These are phyloP conservation scores for Ophiosphaerella narmari DNA, from an alignment of 2,329 filamentous ascomycete genomes.

Conservation along the genomic window DNA sequence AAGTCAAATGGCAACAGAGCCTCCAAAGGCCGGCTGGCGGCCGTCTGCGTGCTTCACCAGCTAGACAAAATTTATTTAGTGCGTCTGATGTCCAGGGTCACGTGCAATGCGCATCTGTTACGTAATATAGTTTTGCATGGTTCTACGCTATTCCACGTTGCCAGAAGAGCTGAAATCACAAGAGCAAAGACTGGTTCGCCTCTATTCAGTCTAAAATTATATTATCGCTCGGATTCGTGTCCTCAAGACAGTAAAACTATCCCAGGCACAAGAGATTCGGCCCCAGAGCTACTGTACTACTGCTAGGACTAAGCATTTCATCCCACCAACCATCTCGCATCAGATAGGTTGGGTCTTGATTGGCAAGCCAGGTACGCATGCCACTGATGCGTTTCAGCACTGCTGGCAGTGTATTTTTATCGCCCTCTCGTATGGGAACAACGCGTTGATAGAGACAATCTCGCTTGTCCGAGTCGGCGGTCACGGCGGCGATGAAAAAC, in stretches of 20 bases:
- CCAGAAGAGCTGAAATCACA: too few relatives aligned
- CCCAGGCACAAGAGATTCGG: constrained; percentile 21
- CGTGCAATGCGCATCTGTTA: too few relatives aligned
- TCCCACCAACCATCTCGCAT: constrained; percentile 40
- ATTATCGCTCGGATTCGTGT: too few relatives aligned
- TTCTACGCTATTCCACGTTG: too few relatives aligned
- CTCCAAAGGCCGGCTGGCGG: too few relatives aligned
- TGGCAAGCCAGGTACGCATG: constrained; percentile 36
- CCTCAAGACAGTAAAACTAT: not conserved
- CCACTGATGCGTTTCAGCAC: constrained; percentile 38
- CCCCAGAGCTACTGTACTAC: constrained; percentile 26
- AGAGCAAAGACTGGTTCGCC: too few relatives aligned
- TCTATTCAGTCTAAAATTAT: too few relatives aligned
- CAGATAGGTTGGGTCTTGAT: constrained; percentile 27
- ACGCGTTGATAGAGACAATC: constrained; percentile 38
- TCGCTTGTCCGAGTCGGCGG: constrained; percentile 37
- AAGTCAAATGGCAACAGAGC: too few relatives aligned
- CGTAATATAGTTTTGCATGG: too few relatives aligned
- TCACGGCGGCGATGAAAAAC: constrained; percentile 39
- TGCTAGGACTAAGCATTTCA: constrained; percentile 37
- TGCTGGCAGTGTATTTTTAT: constrained; percentile 37
- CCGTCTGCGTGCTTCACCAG: too few relatives aligned
- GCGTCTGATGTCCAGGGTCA: too few relatives aligned
- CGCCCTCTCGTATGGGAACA: constrained; percentile 37
- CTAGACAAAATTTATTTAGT: too few relatives aligned